Evolutionary conservation across 441 rosid genomes (phyloP).

Genomic region (Bruguiera hainesii): DNA sequence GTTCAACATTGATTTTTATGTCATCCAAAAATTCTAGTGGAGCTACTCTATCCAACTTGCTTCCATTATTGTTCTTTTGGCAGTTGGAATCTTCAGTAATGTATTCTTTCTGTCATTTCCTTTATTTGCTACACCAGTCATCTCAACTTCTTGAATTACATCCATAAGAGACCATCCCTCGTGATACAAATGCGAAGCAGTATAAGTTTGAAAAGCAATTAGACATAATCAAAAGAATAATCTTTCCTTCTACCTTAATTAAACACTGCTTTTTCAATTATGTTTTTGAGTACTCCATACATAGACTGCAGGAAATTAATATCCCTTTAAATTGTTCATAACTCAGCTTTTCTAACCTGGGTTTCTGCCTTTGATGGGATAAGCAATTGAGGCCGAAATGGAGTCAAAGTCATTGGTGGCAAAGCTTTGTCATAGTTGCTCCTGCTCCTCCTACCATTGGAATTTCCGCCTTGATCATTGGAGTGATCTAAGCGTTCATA

Average conservation of each 20-base stretch:
- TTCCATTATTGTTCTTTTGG: not conserved
- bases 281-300: not conserved
- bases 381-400: conserved; percentile 20
- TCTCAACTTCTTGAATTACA: conserved; percentile 41
- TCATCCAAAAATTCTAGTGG: conserved; percentile 52
- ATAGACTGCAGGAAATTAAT: too few relatives aligned
- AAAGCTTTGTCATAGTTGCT: conserved; percentile 15
- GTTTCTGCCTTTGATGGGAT: conserved; percentile 22
- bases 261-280: not conserved
- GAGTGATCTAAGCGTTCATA: conserved; percentile 72
- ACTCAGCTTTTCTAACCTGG: conserved; percentile 24
- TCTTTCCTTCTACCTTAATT: too few relatives aligned
- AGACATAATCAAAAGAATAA: not conserved
- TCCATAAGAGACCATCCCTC: conserved; percentile 34
- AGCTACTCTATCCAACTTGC: conserved; percentile 27
- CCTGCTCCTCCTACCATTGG: conserved; percentile 26
- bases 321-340: not conserved
- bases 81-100: conserved; percentile 12
- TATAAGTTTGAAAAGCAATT: not conserved
- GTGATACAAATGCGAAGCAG: not conserved
- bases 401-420: conserved; percentile 18
- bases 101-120: conserved; percentile 21
- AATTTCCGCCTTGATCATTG: conserved; percentile 58
- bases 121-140: conserved; percentile 22
- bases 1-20: conserved; percentile 56